phyloP scores from a whole-genome alignment of 306 rosid species.

The Parietaria judaica region DNA sequence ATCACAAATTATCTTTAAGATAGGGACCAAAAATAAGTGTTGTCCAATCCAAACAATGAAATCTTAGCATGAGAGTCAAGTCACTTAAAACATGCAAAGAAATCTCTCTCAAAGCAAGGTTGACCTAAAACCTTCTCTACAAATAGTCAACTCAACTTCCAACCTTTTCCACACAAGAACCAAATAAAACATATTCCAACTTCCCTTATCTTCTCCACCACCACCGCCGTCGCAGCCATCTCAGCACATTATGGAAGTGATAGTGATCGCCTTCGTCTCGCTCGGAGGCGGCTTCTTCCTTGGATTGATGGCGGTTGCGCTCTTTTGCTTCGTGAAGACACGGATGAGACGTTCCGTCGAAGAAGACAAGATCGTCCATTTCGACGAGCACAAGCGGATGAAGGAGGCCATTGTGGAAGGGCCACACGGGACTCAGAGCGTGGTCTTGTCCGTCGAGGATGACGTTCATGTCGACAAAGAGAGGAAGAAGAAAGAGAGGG shows the following conservation, averaged over 20 bases:
- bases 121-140: conserved; percentile 15
- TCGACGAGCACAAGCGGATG: conserved; percentile 51
- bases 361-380: conserved; percentile 40
- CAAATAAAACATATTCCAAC: conserved; percentile 9
- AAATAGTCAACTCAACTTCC: conserved; percentile 19
- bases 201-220: conserved; percentile 20
- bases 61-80: conserved; percentile 65
- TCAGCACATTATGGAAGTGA: conserved; percentile 34
- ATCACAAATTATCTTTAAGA: conserved; percentile 12
- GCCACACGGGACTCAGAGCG: conserved; percentile 41
- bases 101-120: conserved; percentile 7
- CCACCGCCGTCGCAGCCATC: conserved; percentile 58
- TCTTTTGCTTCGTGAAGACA: conserved; percentile 43
- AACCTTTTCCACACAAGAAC: conserved; percentile 13
- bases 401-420: conserved; percentile 46
- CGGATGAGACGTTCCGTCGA: conserved; percentile 37
- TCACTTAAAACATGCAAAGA: conserved; percentile 19
- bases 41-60: conserved; percentile 58
- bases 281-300: conserved; percentile 46
- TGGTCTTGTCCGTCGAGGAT: conserved; percentile 49
- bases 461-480: conserved; percentile 49
- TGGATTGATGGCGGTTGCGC: conserved; percentile 49
- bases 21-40: conserved; percentile 32
- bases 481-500: conserved; percentile 29
- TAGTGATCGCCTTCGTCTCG: conserved; percentile 47